A percentile compares a stretch with the other conserved stretches of the same genome.
These are phyloP conservation scores for Entamoeba moshkovskii DNA, from an alignment of 208 protist species.

Conservation along the genomic window DNA sequence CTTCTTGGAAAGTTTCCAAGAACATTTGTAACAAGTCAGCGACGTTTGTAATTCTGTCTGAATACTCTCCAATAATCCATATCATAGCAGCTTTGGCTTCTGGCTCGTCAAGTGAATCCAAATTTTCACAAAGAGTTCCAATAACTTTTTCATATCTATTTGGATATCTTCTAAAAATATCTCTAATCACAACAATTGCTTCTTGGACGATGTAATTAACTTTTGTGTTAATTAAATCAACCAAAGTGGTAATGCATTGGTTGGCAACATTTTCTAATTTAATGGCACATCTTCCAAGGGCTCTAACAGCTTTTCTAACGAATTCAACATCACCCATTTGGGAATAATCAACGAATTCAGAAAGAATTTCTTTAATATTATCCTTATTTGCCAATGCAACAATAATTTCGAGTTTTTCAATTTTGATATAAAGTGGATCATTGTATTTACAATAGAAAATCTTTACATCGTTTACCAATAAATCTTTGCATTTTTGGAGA, in stretches of 20 bases:
- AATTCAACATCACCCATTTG: slow-evolving; percentile 25
- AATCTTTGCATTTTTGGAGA: not conserved
- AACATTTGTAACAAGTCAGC: slow-evolving; percentile 21
- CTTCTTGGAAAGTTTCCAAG: slow-evolving; percentile 6
- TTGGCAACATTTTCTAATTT: slow-evolving; percentile 2
- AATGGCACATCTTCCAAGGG: slow-evolving; percentile 22
- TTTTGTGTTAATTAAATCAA: slow-evolving; percentile 9
- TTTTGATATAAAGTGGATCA: slow-evolving; percentile 33
- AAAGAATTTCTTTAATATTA: slow-evolving; percentile 9
- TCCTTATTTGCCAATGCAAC: slow-evolving; percentile 7
- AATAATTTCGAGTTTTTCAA: slow-evolving; percentile 33
- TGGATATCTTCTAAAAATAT: slow-evolving; percentile 24
- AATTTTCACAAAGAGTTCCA: slow-evolving; percentile 9
- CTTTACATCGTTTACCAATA: not conserved
- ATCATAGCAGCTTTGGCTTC: slow-evolving; percentile 25
- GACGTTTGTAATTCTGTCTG: slow-evolving; percentile 21
- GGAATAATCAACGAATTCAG: slow-evolving; percentile 23
- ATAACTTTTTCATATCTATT: slow-evolving; percentile 28
- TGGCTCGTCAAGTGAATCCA: slow-evolving; percentile 16
- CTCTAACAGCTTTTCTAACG: slow-evolving; percentile 15
- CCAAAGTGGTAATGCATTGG: not conserved
- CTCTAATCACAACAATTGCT: slow-evolving; percentile 17
- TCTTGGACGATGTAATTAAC: slow-evolving; percentile 13
- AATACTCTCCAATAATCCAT: slow-evolving; percentile 35
- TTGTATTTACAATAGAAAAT: slow-evolving; percentile 34